Evolutionary conservation across 257 asterid species (phyloP).

Genomic region (Plantago major): DNA sequence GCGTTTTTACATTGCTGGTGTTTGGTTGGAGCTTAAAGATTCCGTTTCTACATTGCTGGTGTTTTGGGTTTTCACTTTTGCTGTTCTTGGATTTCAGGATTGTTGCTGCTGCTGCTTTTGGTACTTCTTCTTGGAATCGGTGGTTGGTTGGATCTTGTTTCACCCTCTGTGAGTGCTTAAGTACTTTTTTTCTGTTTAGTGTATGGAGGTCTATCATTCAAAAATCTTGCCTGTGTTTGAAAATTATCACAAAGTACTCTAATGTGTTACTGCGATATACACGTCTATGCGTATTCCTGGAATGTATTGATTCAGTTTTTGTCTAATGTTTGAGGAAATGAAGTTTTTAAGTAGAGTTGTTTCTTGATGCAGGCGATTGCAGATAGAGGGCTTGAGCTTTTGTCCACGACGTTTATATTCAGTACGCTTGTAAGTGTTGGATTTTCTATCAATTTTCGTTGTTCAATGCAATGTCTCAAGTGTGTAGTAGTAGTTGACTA

Average conservation of each 20-base stretch:
- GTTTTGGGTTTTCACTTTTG: slow-evolving; percentile 11
- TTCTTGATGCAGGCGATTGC: slow-evolving; percentile 72
- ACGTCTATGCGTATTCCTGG: neutral
- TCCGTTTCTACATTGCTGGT: slow-evolving; percentile 3
- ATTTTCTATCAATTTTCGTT: neutral
- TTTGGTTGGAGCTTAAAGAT: neutral
- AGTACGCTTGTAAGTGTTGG: slow-evolving; percentile 60
- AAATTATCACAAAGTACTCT: no score
- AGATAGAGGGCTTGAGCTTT: slow-evolving; percentile 90
- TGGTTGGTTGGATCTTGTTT: slow-evolving; percentile 54
- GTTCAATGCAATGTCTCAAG: neutral
- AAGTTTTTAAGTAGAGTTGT: neutral
- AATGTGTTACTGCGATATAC: neutral
- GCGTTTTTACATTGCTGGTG: no score
- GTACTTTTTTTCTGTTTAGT: neutral
- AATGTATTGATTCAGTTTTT: neutral
- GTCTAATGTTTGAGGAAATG: neutral
- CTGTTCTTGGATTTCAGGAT: slow-evolving; percentile 34
- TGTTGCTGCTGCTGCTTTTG: slow-evolving; percentile 48
- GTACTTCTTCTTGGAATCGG: slow-evolving; percentile 63
- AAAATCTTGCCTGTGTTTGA: no score
- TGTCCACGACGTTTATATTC: slow-evolving; percentile 62
- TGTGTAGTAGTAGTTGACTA: neutral
- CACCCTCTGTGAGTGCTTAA: slow-evolving; percentile 52
- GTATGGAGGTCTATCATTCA: neutral